Evolutionary conservation across 306 rosid genomes (phyloP).

Genomic region (Vigna radiata): DNA sequence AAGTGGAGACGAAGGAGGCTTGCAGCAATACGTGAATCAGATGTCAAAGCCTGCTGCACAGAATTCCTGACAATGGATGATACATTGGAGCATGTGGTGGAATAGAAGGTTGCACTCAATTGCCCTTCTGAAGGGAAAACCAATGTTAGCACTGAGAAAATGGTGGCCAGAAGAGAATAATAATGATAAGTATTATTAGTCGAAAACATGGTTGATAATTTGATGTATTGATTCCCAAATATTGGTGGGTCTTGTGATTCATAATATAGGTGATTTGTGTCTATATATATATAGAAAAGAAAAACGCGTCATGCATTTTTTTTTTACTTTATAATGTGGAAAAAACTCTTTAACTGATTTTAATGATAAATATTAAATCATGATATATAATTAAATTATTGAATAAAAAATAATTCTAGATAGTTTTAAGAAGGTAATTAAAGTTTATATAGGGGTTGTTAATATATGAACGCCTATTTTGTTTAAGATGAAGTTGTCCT

Average conservation of each 20-base stretch:
- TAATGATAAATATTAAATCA: too few species aligned
- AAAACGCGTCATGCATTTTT: slow-evolving; percentile 45
- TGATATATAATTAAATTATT: too few species aligned
- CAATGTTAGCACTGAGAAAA: slow-evolving; percentile 30
- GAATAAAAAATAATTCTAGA: too few species aligned
- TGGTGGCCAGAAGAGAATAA: slow-evolving; percentile 1
- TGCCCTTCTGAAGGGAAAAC: slow-evolving; percentile 53
- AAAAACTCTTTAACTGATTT: too few species aligned
- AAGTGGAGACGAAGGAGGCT: slow-evolving; percentile 74
- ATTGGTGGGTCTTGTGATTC: neutral
- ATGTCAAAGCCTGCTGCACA: slow-evolving; percentile 60
- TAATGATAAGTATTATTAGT: slow-evolving; percentile 6
- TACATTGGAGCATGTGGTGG: slow-evolving; percentile 65
- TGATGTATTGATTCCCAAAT: neutral
- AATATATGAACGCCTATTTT: too few species aligned
- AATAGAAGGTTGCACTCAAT: slow-evolving; percentile 61
- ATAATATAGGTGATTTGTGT: slow-evolving; percentile 17
- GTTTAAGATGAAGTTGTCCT: too few species aligned
- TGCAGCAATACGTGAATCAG: slow-evolving; percentile 67
- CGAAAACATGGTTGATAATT: slow-evolving; percentile 49
- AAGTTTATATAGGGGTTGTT: too few species aligned
- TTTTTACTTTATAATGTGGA: neutral
- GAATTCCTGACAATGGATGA: slow-evolving; percentile 55
- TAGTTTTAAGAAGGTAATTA: too few species aligned
- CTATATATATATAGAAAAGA: slow-evolving; percentile 23